Base-by-base conservation (phyloP, 2,329 filamentous ascomycete species). In the Penicillium sp. region DNA sequence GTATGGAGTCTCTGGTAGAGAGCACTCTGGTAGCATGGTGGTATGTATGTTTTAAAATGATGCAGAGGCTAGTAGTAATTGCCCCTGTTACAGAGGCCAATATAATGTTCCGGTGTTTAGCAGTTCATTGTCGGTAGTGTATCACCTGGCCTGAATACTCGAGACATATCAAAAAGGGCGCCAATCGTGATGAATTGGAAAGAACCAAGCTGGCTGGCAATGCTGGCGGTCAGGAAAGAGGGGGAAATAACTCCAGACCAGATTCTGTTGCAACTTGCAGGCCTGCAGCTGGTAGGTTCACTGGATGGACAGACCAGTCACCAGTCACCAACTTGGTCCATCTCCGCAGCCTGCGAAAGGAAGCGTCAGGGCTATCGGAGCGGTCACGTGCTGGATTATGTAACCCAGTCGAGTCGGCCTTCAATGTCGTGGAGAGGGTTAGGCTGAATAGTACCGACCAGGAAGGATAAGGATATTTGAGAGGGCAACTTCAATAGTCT, bases 281-380 rank as follows among this genome's bases (percentile, higher is more conserved):
- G 30, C 30, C 35, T 37, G 35, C 35, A 33, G 30, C 15, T 28
- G 44, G 44, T 28, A 26, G 44, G 44, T 44, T 44, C n/a, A 12
- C 2, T 28, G 2, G 45, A 49, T 30, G 26, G 26, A 22, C 13
- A 37, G 12, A 15, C 30, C 35, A 37, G 35, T 6, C 28, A 30
- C 49, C 49, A 51, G 30, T 33, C 28, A 22, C 15, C 10, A 24
- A n/a, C 19, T 35, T 17, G 53, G 17, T 15, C 10, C 17, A 22
- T 35, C 53, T 19, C 53, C 15, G 24, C 35, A 44, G 22, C 5
- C 53, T 15, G 35, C 35, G 15, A 30, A 19, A 42, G 37, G 30
- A 56, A 19, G 30, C 42, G 42, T 57, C 54, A 57, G 54, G 54
- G 54, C 54, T 57, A 47, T 30, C n/a, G 17, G 3, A 4, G 0